A percentile compares a stretch with the other conserved stretches of the same genome.
Evolutionary conservation across 768 basidiomycete genomes (phyloP).

Genomic region (Lactarius indigo): DNA sequence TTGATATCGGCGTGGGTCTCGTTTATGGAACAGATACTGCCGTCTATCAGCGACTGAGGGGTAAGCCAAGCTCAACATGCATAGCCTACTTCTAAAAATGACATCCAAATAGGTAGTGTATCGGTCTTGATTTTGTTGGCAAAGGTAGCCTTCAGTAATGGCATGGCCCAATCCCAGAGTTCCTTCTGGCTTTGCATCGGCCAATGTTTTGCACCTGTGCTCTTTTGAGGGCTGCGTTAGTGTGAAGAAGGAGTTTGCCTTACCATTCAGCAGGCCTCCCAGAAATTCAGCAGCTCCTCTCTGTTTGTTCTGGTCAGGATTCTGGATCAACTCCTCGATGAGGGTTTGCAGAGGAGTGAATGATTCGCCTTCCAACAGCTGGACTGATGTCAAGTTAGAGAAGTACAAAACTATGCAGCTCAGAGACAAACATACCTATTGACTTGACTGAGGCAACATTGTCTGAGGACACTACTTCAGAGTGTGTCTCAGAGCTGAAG

Average conservation of each 20-base stretch:
- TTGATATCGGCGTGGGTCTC: constrained; percentile 80
- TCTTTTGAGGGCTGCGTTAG: constrained; percentile 11
- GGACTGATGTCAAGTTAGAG: constrained; percentile 45
- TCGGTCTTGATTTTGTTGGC: constrained; percentile 75
- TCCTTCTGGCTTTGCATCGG: constrained; percentile 58
- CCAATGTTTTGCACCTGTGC: constrained; percentile 83
- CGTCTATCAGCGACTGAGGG: constrained; percentile 3
- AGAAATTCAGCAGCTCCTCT: constrained; percentile 83
- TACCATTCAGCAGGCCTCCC: constrained; percentile 67
- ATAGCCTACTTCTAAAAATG: constrained; percentile 62
- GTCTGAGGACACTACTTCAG: constrained; percentile 60
- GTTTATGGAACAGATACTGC: constrained; percentile 72
- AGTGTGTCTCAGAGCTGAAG: constrained; percentile 76
- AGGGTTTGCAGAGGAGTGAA: constrained; percentile 59
- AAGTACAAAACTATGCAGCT: no score
- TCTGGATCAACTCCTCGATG: constrained; percentile 57
- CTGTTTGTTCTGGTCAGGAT: constrained; percentile 83
- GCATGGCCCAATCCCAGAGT: constrained; percentile 80
- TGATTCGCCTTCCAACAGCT: constrained; percentile 73
- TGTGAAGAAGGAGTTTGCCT: background rate
- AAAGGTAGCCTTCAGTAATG: constrained; percentile 62
- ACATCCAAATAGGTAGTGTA: constrained; percentile 74
- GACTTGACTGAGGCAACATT: constrained; percentile 72
- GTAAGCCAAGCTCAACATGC: background rate
- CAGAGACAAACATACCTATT: constrained; percentile 49